These are phyloP conservation scores for Diaporthe caulivora DNA, from an alignment of 2,329 filamentous ascomycete species.

Conservation along the genomic window DNA sequence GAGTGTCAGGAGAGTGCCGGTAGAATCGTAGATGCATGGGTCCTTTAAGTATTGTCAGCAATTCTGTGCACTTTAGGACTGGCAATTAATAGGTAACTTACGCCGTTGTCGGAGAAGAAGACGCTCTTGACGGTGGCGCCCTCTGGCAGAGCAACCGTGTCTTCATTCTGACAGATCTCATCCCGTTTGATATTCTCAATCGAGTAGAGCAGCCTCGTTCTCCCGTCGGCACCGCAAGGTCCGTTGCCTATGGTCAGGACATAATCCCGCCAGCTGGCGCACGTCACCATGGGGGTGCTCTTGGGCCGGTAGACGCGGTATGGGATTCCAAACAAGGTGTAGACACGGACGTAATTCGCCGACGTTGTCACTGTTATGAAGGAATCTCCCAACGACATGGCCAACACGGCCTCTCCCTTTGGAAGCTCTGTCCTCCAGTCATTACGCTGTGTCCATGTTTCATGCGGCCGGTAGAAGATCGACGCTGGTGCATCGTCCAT, in stretches of 20 bases:
- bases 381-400: constrained; percentile 90
- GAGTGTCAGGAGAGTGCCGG: constrained; percentile 87
- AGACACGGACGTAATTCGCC: constrained; percentile 89
- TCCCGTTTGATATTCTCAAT: constrained; percentile 96
- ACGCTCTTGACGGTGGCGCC: constrained; percentile 81
- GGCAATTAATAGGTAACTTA: constrained; percentile 58
- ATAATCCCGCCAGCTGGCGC: constrained; percentile 94
- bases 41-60: constrained; percentile 66
- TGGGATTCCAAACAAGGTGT: constrained; percentile 91
- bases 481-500: constrained; percentile 74
- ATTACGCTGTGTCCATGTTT: constrained; percentile 91
- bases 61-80: neutral
- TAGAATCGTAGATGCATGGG: constrained; percentile 95
- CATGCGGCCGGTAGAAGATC: constrained; percentile 96
- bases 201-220: constrained; percentile 84
- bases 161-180: constrained; percentile 94
- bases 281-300: constrained; percentile 89
- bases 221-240: constrained; percentile 82
- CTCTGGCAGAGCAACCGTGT: constrained; percentile 86
- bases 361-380: constrained; percentile 92
- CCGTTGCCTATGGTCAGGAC: constrained; percentile 97
- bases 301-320: constrained; percentile 93
- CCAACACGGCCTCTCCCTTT: constrained; percentile 84
- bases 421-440: constrained; percentile 95
- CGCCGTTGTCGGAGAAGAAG: constrained; percentile 93